Evolutionary conservation across 106 monocot genomes (phyloP), one percentile per base, ranked within the genome.

Genomic region (Gastrodia elata): DNA sequence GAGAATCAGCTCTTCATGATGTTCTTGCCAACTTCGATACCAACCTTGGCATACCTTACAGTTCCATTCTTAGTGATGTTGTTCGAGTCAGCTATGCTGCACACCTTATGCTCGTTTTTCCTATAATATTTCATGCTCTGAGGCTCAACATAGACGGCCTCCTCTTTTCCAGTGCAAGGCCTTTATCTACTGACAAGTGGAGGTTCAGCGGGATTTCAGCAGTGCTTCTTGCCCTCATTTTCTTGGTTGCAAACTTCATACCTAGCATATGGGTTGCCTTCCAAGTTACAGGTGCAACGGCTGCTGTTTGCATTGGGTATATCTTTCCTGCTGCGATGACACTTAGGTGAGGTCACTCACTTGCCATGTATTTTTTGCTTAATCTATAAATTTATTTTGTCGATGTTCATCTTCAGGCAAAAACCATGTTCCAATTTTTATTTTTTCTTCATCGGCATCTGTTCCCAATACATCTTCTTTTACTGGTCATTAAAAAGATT

Each of bases 231-330:
- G 38, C 78, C n/a, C 24, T 87, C 20, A 75, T 91, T 5, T 95
- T 84, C 74, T 32, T 85, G 34, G 86, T 82, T 56, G 87, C 95
- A 14, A 91, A 85, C 43, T 89, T 89, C 65, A 84, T 95, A 36
- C 95, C 95, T 1, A 91, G 91, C 78, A 95, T 95, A 28, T 95
- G 95, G 95, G 95, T 91, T 74, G 95, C 95, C n/a, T 95, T 95
- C 70, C 91, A 95, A 46, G 87, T 95, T 35, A 95, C 95, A 15
- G 95, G 95, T 38, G 91, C 95, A 3, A 95, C 95, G 56, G 91
- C 95, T 41, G 84, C 95, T 8, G 95, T 87, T 25, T 87, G 85
- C 64, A 87, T 95, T 64, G 95, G 89, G 0, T 95, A 91, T 72
- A 91, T 95, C 58, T 95, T 95, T 55, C 95, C 95, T 74, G 89